A percentile compares a stretch with the other conserved stretches of the same genome.
Conservation (phyloP, 148 eudicot genomes). For the Talinum fruticosum region DNA sequence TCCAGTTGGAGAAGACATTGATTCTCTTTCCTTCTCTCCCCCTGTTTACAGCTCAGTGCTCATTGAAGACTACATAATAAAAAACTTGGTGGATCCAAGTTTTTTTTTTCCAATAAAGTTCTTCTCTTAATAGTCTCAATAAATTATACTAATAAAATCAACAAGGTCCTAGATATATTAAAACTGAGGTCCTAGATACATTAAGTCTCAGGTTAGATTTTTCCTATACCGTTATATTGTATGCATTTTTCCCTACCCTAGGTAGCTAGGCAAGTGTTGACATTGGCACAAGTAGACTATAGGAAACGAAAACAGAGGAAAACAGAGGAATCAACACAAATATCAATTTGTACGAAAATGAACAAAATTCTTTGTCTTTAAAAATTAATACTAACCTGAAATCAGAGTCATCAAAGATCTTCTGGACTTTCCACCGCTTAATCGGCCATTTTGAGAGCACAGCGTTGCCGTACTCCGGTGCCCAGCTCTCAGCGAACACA, state of each 20-base stretch:
- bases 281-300: background rate
- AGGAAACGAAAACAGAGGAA: background rate
- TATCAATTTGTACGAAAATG: too few species aligned
- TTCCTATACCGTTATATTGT: too few species aligned
- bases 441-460: slow-evolving; percentile 93
- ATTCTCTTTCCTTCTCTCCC: background rate
- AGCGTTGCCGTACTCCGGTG: slow-evolving; percentile 95
- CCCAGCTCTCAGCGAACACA: slow-evolving; percentile 98
- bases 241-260: too few species aligned
- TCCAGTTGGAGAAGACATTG: slow-evolving; percentile 21
- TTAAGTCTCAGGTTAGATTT: too few species aligned
- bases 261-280: too few species aligned
- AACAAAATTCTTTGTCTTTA: too few species aligned
- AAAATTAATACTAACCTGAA: slow-evolving; percentile 90
- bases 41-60: background rate
- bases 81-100: background rate
- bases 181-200: too few species aligned
- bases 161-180: too few species aligned
- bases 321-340: background rate
- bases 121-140: background rate
- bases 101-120: background rate
- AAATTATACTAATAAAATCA: too few species aligned
- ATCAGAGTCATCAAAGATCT: slow-evolving; percentile 78
- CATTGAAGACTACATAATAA: background rate
- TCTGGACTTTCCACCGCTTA: slow-evolving; percentile 62